A percentile compares a stretch with the other conserved stretches of the same genome.
These are phyloP conservation scores for Adenanthera pavonina DNA, from an alignment of 306 rosid genomes.

Conservation along the genomic window DNA sequence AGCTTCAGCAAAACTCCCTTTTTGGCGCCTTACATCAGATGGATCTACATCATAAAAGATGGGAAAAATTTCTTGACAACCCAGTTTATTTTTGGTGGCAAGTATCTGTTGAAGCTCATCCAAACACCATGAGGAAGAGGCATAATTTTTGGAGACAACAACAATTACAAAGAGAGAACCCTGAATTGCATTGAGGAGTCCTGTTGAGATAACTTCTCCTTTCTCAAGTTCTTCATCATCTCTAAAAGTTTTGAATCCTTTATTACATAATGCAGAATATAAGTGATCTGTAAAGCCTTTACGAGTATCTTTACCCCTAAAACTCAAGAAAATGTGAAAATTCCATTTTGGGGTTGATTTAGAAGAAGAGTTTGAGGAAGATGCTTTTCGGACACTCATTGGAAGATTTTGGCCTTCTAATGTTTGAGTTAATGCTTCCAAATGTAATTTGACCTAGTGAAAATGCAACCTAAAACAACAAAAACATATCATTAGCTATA, in stretches of 20 bases:
- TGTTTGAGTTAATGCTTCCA: too few relatives aligned
- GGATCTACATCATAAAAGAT: background rate
- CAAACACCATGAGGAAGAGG: slow-evolving; percentile 3
- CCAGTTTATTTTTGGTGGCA: background rate
- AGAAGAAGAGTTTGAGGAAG: background rate
- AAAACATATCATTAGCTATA: too few relatives aligned
- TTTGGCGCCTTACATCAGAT: background rate
- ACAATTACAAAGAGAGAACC: background rate
- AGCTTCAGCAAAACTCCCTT: background rate
- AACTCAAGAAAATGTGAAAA: background rate
- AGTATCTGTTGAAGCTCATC: slow-evolving; percentile 4
- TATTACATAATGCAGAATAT: background rate
- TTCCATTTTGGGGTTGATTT: background rate
- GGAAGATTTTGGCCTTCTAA: background rate
- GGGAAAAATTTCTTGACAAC: background rate
- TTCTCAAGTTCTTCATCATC: background rate
- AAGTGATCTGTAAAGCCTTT: background rate
- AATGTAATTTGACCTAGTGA: too few relatives aligned
- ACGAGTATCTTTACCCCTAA: slow-evolving; percentile 12
- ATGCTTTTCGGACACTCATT: background rate
- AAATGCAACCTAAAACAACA: too few relatives aligned
- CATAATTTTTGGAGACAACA: background rate
- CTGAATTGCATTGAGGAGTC: background rate
- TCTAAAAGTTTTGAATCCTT: background rate
- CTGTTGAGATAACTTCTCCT: background rate